Evolutionary conservation across 495 filamentous ascomycete genomes (phyloP).

Genomic region (Trichoderma virens): DNA sequence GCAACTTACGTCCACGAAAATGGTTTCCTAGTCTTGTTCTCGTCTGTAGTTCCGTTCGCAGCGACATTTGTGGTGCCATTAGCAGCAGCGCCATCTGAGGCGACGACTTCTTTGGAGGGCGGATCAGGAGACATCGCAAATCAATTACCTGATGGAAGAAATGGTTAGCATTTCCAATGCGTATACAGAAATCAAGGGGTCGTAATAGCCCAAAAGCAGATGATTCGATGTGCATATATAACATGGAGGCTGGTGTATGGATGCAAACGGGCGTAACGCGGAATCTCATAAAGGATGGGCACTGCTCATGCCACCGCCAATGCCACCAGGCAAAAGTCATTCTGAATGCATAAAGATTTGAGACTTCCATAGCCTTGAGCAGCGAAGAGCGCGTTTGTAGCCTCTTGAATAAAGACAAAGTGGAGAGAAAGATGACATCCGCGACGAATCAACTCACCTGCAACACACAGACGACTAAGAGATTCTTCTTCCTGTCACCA

Average conservation of each 20-base stretch:
- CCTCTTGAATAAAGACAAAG: background rate
- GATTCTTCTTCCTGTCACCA: background rate
- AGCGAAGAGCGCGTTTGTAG: background rate
- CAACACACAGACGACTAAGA: background rate
- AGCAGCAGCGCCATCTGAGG: background rate
- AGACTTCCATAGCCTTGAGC: background rate
- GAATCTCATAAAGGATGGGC: background rate
- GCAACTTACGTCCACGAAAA: background rate
- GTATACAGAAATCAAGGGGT: background rate
- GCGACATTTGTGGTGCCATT: background rate
- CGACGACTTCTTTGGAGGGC: background rate
- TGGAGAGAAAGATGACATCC: background rate
- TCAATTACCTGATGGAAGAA: background rate
- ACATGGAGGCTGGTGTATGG: background rate
- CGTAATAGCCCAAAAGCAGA: background rate
- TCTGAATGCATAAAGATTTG: background rate
- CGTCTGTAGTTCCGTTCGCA: background rate
- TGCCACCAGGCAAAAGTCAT: background rate
- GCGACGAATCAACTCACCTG: background rate
- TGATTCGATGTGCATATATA: background rate
- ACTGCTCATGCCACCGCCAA: background rate
- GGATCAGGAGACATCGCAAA: background rate
- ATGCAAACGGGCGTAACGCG: background rate
- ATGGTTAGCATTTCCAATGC: background rate
- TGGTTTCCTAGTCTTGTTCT: background rate